A percentile compares a stretch with the other conserved stretches of the same genome.
These are phyloP conservation scores for Trichomonas gallinae DNA, from an alignment of 208 protist genomes.

Conservation along the genomic window DNA sequence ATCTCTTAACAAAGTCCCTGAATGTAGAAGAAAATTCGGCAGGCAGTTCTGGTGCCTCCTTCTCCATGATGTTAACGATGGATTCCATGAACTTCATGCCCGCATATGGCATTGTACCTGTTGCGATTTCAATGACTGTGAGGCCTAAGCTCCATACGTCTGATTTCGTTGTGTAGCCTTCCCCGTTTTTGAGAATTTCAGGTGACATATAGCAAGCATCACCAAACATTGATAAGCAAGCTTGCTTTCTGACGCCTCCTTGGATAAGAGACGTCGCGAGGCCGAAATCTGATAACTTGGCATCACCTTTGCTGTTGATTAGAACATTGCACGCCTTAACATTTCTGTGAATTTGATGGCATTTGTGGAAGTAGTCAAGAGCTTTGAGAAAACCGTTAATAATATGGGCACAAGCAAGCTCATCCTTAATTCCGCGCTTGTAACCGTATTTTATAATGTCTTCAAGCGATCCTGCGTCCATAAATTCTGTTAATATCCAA, in stretches of 20 bases:
- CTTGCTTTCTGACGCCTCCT: not conserved
- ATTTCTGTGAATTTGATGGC: slow-evolving; percentile 37
- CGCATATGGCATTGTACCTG: slow-evolving; percentile 36
- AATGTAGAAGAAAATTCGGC: slow-evolving; percentile 31
- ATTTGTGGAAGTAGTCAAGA: slow-evolving; percentile 33
- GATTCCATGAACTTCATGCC: not conserved
- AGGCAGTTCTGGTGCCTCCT: not conserved
- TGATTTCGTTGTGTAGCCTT: slow-evolving; percentile 39
- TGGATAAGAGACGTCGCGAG: slow-evolving; percentile 17
- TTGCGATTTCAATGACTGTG: slow-evolving; percentile 46
- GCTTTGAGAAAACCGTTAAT: slow-evolving; percentile 28
- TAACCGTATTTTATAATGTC: not conserved
- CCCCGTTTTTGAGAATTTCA: slow-evolving; percentile 39
- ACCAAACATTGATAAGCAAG: slow-evolving; percentile 39
- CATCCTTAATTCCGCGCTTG: not conserved
- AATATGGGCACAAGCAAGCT: slow-evolving; percentile 31
- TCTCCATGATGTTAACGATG: not conserved
- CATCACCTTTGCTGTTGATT: slow-evolving; percentile 24
- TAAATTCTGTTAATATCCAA: slow-evolving; percentile 6
- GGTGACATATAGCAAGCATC: slow-evolving; percentile 49
- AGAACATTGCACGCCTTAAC: slow-evolving; percentile 40
- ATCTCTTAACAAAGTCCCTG: slow-evolving; percentile 36
- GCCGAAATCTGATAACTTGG: slow-evolving; percentile 46
- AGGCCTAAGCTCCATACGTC: slow-evolving; percentile 55
- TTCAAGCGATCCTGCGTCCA: not conserved